A percentile compares a stretch with the other conserved stretches of the same genome.
These are phyloP conservation scores for Astragalus glycyphyllos DNA, from an alignment of 306 rosid species.

Conservation along the genomic window DNA sequence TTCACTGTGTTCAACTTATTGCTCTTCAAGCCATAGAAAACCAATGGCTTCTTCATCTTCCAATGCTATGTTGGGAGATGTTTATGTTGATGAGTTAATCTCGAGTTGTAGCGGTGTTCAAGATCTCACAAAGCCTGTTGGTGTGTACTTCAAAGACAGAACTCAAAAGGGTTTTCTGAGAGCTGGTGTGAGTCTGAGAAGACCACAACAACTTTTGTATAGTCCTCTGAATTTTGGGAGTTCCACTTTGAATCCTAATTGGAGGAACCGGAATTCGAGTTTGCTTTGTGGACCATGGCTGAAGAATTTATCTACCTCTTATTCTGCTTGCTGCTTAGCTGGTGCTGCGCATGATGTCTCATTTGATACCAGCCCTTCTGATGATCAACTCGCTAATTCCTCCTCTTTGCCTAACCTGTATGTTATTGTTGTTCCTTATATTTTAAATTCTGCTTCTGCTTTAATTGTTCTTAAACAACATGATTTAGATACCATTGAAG, in stretches of 20 bases:
- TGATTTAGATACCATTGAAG: conserved; percentile 12
- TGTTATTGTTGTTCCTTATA: conserved; percentile 41
- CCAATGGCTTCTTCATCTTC: conserved; percentile 74
- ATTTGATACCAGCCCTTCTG: conserved; percentile 56
- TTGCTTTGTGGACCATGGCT: conserved; percentile 47
- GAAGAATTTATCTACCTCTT: conserved; percentile 46
- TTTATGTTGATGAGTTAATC: conserved; percentile 62
- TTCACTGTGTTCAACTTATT: conserved; percentile 47
- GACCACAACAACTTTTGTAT: conserved; percentile 48
- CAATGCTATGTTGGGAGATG: conserved; percentile 69
- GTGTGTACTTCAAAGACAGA: conserved; percentile 58
- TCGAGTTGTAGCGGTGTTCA: conserved; percentile 49
- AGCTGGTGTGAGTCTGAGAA: conserved; percentile 60
- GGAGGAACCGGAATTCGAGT: conserved; percentile 46
- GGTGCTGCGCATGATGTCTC: conserved; percentile 70
- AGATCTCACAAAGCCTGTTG: conserved; percentile 58
- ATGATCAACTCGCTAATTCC: conserved; percentile 55
- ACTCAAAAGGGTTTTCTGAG: conserved; percentile 48
- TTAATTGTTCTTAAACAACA: conserved; percentile 8
- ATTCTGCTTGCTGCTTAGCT: conserved; percentile 55
- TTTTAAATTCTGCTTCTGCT: conserved; percentile 12
- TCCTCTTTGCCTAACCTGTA: conserved; percentile 59
- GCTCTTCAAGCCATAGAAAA: conserved; percentile 43
- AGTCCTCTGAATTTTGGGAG: conserved; percentile 45
- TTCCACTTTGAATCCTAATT: conserved; percentile 38